Conservation (phyloP, 164 flowering plant genomes). For the Amborella trichopoda region DNA sequence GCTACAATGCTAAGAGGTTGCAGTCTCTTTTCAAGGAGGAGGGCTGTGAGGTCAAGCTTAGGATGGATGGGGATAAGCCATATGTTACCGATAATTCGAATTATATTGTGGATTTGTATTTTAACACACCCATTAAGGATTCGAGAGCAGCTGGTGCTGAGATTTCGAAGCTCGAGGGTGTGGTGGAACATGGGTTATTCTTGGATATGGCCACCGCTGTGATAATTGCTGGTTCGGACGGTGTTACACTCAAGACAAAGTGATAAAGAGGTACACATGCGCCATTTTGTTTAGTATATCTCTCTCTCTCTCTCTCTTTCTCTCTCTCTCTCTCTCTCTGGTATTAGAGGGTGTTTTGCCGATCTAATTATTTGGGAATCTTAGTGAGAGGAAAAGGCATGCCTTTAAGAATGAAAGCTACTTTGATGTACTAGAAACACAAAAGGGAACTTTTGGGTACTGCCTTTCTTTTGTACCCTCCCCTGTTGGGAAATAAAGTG, state of each 20-base stretch:
- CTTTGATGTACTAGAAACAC: too few relatives aligned
- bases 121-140: slow-evolving; percentile 10
- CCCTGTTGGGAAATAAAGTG: too few relatives aligned
- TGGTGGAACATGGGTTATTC: slow-evolving; percentile 11
- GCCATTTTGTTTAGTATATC: too few relatives aligned
- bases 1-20: slow-evolving; percentile 4
- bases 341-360: too few relatives aligned
- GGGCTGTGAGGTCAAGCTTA: slow-evolving; percentile 6
- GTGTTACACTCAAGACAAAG: slow-evolving; percentile 8
- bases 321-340: too few relatives aligned
- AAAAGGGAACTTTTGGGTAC: too few relatives aligned
- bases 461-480: too few relatives aligned
- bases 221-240: slow-evolving; percentile 6
- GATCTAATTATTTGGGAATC: too few relatives aligned
- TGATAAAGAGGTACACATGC: slow-evolving; percentile 3
- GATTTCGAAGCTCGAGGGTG: slow-evolving; percentile 9
- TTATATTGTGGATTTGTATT: slow-evolving; percentile 11
- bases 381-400: too few relatives aligned
- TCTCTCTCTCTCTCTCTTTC: too few relatives aligned
- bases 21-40: slow-evolving; percentile 7
- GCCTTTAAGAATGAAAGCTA: too few relatives aligned
- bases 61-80: slow-evolving; percentile 8
- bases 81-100: slow-evolving; percentile 11
- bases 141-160: slow-evolving; percentile 6
- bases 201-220: slow-evolving; percentile 9